phyloP scores from a whole-genome alignment of 2,329 filamentous ascomycete species.

The Colletotrichum spaethianum region DNA sequence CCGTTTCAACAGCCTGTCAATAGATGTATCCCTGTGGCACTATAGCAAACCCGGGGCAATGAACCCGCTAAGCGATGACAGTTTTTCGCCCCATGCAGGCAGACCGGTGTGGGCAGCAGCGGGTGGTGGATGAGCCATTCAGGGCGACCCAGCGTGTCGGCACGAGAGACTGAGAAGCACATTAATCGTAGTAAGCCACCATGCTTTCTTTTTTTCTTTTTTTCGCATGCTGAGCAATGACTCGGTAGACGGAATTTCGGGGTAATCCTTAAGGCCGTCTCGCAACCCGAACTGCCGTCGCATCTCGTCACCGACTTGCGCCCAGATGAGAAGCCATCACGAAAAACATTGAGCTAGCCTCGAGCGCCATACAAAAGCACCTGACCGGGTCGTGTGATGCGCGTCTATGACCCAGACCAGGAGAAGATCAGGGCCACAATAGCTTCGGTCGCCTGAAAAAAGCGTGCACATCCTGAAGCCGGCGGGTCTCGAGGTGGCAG shows the following conservation, averaged over 20 bases:
- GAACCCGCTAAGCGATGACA: slow-evolving; percentile 12
- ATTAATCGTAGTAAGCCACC: not conserved
- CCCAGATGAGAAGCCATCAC: not conserved
- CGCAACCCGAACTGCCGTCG: not conserved
- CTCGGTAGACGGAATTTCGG: slow-evolving; percentile 3
- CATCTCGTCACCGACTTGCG: not conserved
- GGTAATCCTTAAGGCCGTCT: not conserved
- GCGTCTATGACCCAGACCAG: not conserved
- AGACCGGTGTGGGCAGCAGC: not conserved
- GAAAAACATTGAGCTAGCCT: not conserved
- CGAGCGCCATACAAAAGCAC: not conserved
- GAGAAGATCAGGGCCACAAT: not conserved
- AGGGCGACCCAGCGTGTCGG: not conserved
- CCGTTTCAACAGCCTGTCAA: slow-evolving; percentile 4
- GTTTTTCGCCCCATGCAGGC: not conserved
- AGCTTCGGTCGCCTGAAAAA: not conserved
- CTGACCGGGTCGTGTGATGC: not conserved
- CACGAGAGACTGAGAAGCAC: not conserved
- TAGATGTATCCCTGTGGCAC: not conserved
- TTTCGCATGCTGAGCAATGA: not conserved
- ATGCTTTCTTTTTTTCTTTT: not conserved
- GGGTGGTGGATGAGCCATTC: slow-evolving; percentile 1
- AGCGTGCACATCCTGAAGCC: not conserved
- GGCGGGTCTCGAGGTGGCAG: not conserved
- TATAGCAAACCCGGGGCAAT: slow-evolving; percentile 1